phyloP scores from a whole-genome alignment of 176 grass and related monocot species.

The Thalia dealbata region DNA sequence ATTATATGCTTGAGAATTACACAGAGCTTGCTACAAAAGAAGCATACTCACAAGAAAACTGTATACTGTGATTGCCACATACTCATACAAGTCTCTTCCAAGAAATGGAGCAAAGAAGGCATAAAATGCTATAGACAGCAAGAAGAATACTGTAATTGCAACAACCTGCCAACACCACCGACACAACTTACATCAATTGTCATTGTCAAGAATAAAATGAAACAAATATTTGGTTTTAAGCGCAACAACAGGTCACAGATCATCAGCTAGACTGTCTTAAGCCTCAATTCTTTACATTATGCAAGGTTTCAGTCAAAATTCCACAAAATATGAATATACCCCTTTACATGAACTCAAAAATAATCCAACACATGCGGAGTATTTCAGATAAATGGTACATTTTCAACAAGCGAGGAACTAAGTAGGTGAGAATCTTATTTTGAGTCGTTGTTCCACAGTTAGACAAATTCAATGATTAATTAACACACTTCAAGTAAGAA shows the following conservation, averaged over 20 bases:
- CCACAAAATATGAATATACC: too few relatives aligned
- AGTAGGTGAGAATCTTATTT: too few relatives aligned
- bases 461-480: too few relatives aligned
- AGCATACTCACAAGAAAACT: slow-evolving; percentile 14
- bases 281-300: too few relatives aligned
- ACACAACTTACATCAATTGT: background rate
- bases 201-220: background rate
- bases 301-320: too few relatives aligned
- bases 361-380: too few relatives aligned
- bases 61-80: slow-evolving; percentile 12
- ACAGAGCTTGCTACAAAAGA: background rate
- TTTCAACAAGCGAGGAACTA: too few relatives aligned
- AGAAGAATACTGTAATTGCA: slow-evolving; percentile 23
- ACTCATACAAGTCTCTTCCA: slow-evolving; percentile 18
- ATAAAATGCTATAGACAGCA: slow-evolving; percentile 19
- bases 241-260: background rate
- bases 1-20: background rate
- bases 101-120: slow-evolving; percentile 23
- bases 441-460: too few relatives aligned
- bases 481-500: too few relatives aligned
- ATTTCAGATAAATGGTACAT: too few relatives aligned
- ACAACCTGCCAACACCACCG: background rate
- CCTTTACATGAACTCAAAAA: too few relatives aligned
- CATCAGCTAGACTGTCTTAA: background rate
- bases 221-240: background rate